These are phyloP conservation scores for Alliaria petiolata DNA, from an alignment of 345 rosid genomes.

Conservation along the genomic window DNA sequence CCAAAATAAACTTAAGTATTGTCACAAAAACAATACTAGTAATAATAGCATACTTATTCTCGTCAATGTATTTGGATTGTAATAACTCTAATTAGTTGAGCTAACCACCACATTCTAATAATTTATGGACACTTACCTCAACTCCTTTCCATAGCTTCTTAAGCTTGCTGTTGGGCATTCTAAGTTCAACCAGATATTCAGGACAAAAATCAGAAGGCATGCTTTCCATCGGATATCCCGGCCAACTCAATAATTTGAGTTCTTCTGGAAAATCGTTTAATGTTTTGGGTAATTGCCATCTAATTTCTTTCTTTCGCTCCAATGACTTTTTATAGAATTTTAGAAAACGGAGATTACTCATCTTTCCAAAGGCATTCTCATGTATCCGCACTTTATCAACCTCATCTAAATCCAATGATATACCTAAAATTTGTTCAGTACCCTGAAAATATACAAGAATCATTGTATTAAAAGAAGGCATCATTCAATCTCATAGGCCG, in stretches of 20 bases:
- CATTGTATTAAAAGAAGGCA: neutral
- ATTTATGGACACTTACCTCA: conserved; percentile 1
- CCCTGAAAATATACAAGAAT: conserved; percentile 25
- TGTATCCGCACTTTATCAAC: neutral
- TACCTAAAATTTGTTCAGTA: conserved; percentile 21
- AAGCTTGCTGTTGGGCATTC: conserved; percentile 17
- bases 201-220: conserved; percentile 22
- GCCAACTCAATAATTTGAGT: conserved; percentile 23
- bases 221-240: conserved; percentile 5
- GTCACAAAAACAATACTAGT: neutral
- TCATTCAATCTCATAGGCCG: neutral
- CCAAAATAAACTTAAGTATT: neutral
- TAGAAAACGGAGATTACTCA: conserved; percentile 25
- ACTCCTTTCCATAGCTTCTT: conserved; percentile 1
- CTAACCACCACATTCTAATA: neutral
- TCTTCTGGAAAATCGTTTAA: neutral
- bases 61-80: neutral
- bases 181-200: conserved; percentile 6
- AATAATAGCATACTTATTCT: neutral
- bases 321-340: conserved; percentile 7
- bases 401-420: conserved; percentile 11
- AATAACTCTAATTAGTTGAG: neutral
- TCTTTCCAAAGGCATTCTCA: conserved; percentile 1
- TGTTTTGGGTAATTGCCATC: neutral
- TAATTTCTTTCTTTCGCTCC: neutral